Evolutionary conservation across 345 rosid genomes (phyloP).

Genomic region (Reutealis trisperma): DNA sequence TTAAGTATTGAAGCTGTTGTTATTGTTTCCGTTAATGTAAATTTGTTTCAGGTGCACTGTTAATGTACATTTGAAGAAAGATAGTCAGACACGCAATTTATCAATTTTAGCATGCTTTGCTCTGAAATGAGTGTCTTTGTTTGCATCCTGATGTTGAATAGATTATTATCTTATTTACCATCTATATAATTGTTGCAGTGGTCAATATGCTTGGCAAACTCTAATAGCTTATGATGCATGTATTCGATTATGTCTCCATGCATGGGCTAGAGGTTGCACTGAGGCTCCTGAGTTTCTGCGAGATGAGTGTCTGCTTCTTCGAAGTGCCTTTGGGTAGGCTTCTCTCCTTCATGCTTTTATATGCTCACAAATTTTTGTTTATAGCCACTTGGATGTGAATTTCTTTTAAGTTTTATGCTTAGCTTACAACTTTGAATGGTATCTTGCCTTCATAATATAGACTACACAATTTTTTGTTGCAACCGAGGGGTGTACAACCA

Average conservation of each 20-base stretch:
- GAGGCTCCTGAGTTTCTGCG: constrained; percentile 95
- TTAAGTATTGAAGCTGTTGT: neutral
- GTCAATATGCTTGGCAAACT: constrained; percentile 92
- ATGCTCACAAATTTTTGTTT: constrained; percentile 9
- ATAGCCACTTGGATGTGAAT: neutral
- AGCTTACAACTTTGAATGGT: constrained; percentile 12
- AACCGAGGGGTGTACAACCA: constrained; percentile 68
- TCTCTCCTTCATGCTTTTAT: constrained; percentile 16
- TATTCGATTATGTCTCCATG: constrained; percentile 72
- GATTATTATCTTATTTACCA: constrained; percentile 13
- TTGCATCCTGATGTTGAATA: neutral
- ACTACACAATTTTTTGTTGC: constrained; percentile 79
- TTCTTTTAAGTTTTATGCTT: constrained; percentile 4
- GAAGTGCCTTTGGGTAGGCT: constrained; percentile 90
- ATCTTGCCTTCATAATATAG: constrained; percentile 33
- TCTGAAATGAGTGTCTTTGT: constrained; percentile 7
- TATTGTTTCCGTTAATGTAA: neutral
- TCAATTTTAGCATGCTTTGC: neutral
- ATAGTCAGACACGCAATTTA: neutral
- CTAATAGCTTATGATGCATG: constrained; percentile 95
- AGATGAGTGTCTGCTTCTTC: constrained; percentile 83
- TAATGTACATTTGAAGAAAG: neutral
- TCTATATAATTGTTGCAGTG: constrained; percentile 44
- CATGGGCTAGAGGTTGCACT: constrained; percentile 85
- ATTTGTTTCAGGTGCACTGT: neutral